phyloP scores from a whole-genome alignment of 176 grass and related monocot species.

The Rhynchospora breviuscula region DNA sequence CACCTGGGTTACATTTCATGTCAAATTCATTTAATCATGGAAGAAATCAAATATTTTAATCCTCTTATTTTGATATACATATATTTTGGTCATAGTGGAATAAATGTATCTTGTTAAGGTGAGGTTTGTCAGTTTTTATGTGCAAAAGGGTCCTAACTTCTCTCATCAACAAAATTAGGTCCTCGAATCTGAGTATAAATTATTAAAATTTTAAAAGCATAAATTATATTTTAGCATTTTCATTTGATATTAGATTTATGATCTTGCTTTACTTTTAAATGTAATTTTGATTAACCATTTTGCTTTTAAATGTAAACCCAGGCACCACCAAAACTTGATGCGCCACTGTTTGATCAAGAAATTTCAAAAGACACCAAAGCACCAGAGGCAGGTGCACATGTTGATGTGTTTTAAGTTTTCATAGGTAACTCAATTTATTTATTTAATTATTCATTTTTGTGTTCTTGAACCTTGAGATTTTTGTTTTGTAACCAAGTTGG shows the following conservation, averaged over 20 bases:
- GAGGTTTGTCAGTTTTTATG: not conserved
- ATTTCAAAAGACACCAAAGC: slow-evolving; percentile 10
- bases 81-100: not conserved
- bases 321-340: slow-evolving; percentile 44
- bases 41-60: not conserved
- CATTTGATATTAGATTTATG: not conserved
- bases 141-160: not conserved
- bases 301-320: slow-evolving; percentile 12
- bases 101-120: not conserved
- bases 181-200: not conserved
- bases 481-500: too few relatives aligned
- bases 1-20: not conserved
- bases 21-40: not conserved
- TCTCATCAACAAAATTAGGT: not conserved
- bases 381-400: slow-evolving; percentile 13
- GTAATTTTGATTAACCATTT: not conserved
- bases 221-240: not conserved
- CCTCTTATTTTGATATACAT: not conserved
- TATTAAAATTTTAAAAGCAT: not conserved
- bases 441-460: not conserved
- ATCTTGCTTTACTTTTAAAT: not conserved
- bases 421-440: slow-evolving; percentile 12
- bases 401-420: slow-evolving; percentile 44
- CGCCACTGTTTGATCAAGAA: slow-evolving; percentile 25
- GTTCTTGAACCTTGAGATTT: too few relatives aligned